Evolutionary conservation across 176 grass and related monocot genomes (phyloP).

Genomic region (Pharus latifolius): DNA sequence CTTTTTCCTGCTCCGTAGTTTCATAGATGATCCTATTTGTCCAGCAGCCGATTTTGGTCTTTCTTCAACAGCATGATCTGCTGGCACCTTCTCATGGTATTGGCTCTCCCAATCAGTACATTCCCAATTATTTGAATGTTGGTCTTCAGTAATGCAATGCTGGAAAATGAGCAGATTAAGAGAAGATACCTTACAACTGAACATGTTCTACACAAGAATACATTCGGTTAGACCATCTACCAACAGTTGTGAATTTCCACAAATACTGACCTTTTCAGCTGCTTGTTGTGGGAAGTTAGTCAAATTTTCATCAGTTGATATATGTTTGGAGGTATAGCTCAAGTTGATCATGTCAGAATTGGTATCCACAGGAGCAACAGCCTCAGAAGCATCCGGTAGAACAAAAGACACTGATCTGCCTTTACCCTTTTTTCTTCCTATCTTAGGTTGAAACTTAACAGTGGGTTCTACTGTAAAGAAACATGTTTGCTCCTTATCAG

Average conservation of each 20-base stretch:
- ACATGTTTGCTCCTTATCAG: constrained; percentile 1
- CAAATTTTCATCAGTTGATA: constrained; percentile 13
- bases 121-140: constrained; percentile 5
- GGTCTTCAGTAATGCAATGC: constrained; percentile 13
- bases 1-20: constrained; percentile 20
- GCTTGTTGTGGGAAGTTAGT: constrained; percentile 5
- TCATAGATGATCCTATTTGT: constrained; percentile 10
- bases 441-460: constrained; percentile 25
- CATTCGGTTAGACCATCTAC: background rate
- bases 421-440: constrained; percentile 16
- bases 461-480: constrained; percentile 19
- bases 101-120: background rate
- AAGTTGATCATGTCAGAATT: constrained; percentile 9
- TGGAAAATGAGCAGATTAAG: background rate
- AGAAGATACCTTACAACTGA: background rate
- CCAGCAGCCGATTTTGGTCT: constrained; percentile 14
- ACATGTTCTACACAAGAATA: background rate
- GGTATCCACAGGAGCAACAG: background rate
- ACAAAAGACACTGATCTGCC: constrained; percentile 49
- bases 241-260: background rate
- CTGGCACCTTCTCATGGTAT: too few species aligned
- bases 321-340: background rate
- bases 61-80: constrained; percentile 20
- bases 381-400: constrained; percentile 20
- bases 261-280: constrained; percentile 11